Base-by-base conservation (phyloP, 1,284 basidiomycete species). In the Ceratobasidium sp. region DNA sequence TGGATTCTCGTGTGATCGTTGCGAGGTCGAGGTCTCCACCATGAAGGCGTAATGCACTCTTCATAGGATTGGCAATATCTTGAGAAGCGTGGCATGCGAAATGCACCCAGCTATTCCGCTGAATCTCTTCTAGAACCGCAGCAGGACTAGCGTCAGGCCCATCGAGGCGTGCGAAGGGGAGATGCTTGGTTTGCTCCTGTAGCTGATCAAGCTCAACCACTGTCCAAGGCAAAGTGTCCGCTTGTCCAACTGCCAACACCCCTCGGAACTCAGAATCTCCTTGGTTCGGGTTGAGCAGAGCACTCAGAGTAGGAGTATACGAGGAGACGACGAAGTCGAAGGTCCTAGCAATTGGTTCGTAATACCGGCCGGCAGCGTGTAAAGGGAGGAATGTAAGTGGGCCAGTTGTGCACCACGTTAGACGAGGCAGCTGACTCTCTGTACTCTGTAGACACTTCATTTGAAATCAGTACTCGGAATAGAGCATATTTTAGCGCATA, bases 341-440 rank as follows among this genome's bases (percentile, higher is more conserved):
- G 46, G 46, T 48, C 46, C 46, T 48, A 9, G 46, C 46, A 48
- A 33, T 17, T n/a, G 61, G n/a, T n/a, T 20, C 20, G 26, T n/a
- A 7, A 62, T 15, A 62, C 10, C 15, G 12, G 9, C 61, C 61
- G 5, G 61, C 61, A 62, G 61, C 61, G n/a, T 62, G 61, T 15
- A 62, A 33, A 17, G 61, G 61, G 10, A 62, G 61, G 61, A 62
- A 62, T 28, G 61, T 13, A 10, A 62, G 61, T 38, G 61, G 61
- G 9, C 61, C 61, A 15, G 15, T 62, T n/a, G 61, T 62, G 61
- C 61, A 62, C 61, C 61, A 62, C 3, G 61, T 62, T 28, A 62
- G 10, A n/a, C 33, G 61, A 26, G 61, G 61, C n/a, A 62, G 33
- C 2, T 61, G 6, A 33, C 33, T 28, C 5, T 5, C 26, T n/a